Evolutionary conservation across 108 stramenopile genomes (phyloP).

Genomic region (Fragilariopsis cylindrus): DNA sequence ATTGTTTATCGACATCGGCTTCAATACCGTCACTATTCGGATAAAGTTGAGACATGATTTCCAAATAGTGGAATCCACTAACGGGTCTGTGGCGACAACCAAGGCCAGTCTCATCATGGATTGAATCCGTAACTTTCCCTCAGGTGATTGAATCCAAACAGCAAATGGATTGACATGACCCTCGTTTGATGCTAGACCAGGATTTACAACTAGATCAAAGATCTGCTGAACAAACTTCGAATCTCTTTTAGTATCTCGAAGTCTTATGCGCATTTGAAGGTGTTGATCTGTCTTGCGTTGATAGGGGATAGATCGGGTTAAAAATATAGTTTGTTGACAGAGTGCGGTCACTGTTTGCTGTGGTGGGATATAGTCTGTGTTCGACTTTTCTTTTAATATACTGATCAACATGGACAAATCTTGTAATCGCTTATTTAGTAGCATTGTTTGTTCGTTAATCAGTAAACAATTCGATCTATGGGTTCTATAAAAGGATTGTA

Average conservation of each 20-base stretch:
- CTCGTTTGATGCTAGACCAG: constrained; percentile 47
- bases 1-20: background rate
- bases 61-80: background rate
- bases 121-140: constrained; percentile 44
- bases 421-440: constrained; percentile 51
- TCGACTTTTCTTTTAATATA: constrained; percentile 42
- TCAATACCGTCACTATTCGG: background rate
- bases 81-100: constrained; percentile 16
- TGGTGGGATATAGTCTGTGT: constrained; percentile 66
- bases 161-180: constrained; percentile 62
- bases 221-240: constrained; percentile 40
- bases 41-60: constrained; percentile 25
- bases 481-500: constrained; percentile 64
- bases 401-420: constrained; percentile 55
- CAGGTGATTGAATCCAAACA: constrained; percentile 55
- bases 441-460: constrained; percentile 35
- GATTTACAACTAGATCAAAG: constrained; percentile 54
- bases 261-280: background rate
- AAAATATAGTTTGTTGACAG: constrained; percentile 57
- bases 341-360: constrained; percentile 65
- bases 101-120: constrained; percentile 33
- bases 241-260: constrained; percentile 35
- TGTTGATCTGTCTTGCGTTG: constrained; percentile 1
- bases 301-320: constrained; percentile 49
- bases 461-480: constrained; percentile 40